Evolutionary conservation across 495 filamentous ascomycete species (phyloP), one percentile per base, ranked within the genome.

Genomic region (Jackrogersella multiformis): DNA sequence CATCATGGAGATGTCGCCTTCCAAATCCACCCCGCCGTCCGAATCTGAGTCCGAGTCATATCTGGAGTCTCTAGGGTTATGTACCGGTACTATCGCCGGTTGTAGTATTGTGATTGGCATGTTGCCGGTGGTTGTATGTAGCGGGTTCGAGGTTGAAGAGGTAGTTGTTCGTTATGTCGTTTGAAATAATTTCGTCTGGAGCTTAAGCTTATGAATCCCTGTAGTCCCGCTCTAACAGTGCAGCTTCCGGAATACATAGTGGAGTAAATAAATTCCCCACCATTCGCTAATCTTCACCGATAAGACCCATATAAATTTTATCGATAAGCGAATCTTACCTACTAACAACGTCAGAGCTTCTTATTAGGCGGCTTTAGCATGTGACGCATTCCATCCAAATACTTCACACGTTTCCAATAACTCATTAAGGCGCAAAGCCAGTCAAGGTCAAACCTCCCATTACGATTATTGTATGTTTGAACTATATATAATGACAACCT

Each of bases 1-100:
- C 36, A 61, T 85, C 36, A 61, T 85, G 72, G 91, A 87, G 54
- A 85, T 81, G 66, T 92, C 87, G 49, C 84, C 83, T 70, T 89
- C 83, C 81, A 90, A 72, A 78, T 80, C 46, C 83, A 90, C 76
- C 79, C 89, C 74, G 82, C 84, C 64, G 76, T 86, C 63, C 5
- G 70, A 73, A 24, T 73, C 70, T 0, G 63, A 70, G 48, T 74
- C 64, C 13, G 46, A 61, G 28, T 56, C 60, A 35, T 63, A 61
- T 20, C 9, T 34, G 13, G 38, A 42, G 55, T 68, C 61, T 52
- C 55, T 34, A 0, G 36, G 48, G 12, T 32, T 34, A 48, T 56
- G 59, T 16, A 34, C 30, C 8, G 72, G 68, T n/a, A 55, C 45
- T 5, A 35, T 46, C 9, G 64, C 57, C 21, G 73, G 73, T 52